Evolutionary conservation across 2,329 filamentous ascomycete genomes (phyloP), one percentile per base, ranked within the genome.

Genomic region (Cyclaneusma minus): DNA sequence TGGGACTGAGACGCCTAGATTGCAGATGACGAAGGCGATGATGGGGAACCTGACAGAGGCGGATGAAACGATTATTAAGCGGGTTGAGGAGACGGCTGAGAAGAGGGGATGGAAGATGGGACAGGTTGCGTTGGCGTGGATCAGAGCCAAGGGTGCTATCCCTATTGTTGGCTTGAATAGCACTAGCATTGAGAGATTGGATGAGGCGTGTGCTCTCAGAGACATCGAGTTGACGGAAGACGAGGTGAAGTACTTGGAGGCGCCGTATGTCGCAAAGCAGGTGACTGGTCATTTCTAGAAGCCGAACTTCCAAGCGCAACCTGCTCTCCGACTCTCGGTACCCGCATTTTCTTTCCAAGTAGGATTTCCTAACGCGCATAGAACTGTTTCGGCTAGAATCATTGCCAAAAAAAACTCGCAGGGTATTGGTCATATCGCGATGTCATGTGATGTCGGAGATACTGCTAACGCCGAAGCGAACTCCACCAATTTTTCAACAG

Each of bases 61-160:
- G 1, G 62, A 68, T 34, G 50, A 53, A 37, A 48, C 50, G 41
- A 68, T 63, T 27, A 53, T 68, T 17, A 47, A 51, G 16, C 52
- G 63, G 1, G 61, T 69, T 4, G 54, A 65, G 44, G 55, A 68
- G 37, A 33, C 68, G 19, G 62, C 64, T 4, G 52, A 56, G 38
- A 64, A 62, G 51, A 58, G 56, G 38, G 56, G 51, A 0, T 56
- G 60, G 43, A 63, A 50, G 32, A 68, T 68, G 64, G 58, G 58
- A 29, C 56, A 62, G 35, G 55, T 69, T 18, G 60, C 62, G 4
- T 51, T 64, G 29, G 63, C 62, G 8, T 70, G 65, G 64, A 43
- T 46, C 9, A 30, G 55, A 31, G 47, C 50, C 25, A 49, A 48
- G 28, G 51, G 49, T 5, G 48, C 48, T 21, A 53, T 48, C 30